Evolutionary conservation across 176 grass and related monocot species (phyloP), one percentile per base, ranked within the genome.

Genomic region (Oryza meyeriana): DNA sequence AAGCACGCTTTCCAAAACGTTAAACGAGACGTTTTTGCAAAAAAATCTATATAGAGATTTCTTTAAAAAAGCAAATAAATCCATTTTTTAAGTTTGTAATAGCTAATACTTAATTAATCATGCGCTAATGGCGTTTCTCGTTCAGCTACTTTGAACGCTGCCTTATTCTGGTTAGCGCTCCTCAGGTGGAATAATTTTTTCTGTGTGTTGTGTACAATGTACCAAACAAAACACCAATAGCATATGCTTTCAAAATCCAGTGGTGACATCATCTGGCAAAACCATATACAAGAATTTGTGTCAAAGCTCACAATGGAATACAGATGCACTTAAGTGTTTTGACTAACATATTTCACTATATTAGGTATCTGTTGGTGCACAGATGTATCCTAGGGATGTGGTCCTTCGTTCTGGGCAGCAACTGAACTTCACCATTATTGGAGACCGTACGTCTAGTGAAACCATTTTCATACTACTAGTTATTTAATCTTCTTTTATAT

Each of bases 281-380:
- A 33, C 8, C 4, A 14, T 32, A 82, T 39, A 62, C 24, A 4
- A 48, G 61, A 70, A 26, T 64, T 80, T 9, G 10, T 47, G 80
- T 18, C 31, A 50, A 75, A 61, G 59, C 41, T 45, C 28, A 27
- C 45, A 58, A 18, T 83, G 47, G 55, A 33, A 20, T 52, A 50
- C 48, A 61, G n/a, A n/a, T n/a, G n/a, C n/a, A n/a, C n/a, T 12
- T 6, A 42, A 13, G 33, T 57, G 34, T 88, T 22, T 62, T 71
- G 36, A 70, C 52, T 82, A 44, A 64, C 41, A 34, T 77, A 12
- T 74, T 73, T 70, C 30, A 18, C 41, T 57, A 35, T 86, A 9
- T 58, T 78, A 98, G 95, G 95, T 98, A 87, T 93, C 92, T 61
- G 92, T 93, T 86, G 92, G 86, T 69, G 83, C 88, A 34, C 80